phyloP scores from a whole-genome alignment of 805 yeast species.

The Grigorovia jiainica region DNA sequence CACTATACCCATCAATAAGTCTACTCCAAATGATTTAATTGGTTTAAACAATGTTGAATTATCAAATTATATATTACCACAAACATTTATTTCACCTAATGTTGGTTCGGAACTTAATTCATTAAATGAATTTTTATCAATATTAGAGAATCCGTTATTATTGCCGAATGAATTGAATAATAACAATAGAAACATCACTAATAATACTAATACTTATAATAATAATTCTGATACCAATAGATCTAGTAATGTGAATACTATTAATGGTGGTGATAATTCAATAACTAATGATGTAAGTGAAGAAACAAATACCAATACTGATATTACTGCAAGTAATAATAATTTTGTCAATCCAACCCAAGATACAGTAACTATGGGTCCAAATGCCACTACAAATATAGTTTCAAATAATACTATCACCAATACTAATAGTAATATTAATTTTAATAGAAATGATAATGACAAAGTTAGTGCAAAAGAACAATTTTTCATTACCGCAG shows the following conservation, averaged over 20 bases:
- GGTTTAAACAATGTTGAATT: neutral
- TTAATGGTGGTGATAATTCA: too few relatives aligned
- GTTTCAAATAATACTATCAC: slow-evolving; percentile 32
- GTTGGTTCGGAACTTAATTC: slow-evolving; percentile 90
- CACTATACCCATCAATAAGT: neutral
- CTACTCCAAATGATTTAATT: too few relatives aligned
- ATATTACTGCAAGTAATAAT: neutral
- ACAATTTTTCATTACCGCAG: slow-evolving; percentile 90
- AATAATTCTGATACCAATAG: slow-evolving; percentile 8
- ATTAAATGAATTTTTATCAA: slow-evolving; percentile 75
- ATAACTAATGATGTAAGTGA: too few relatives aligned
- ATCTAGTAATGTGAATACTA: too few relatives aligned
- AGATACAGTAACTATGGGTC: neutral
- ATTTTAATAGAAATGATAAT: neutral
- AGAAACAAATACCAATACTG: neutral
- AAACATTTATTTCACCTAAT: slow-evolving; percentile 78
- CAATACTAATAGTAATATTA: slow-evolving; percentile 43
- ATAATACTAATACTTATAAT: neutral
- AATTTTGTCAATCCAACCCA: neutral
- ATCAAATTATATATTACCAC: slow-evolving; percentile 23
- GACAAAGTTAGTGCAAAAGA: slow-evolving; percentile 62
- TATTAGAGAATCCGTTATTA: slow-evolving; percentile 74
- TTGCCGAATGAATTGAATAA: neutral
- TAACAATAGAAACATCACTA: neutral
- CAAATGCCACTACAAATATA: neutral